A percentile compares a stretch with the other conserved stretches of the same genome.
Conservation (phyloP, 176 grass and related monocot genomes). For the Tillandsia fasciculata region DNA sequence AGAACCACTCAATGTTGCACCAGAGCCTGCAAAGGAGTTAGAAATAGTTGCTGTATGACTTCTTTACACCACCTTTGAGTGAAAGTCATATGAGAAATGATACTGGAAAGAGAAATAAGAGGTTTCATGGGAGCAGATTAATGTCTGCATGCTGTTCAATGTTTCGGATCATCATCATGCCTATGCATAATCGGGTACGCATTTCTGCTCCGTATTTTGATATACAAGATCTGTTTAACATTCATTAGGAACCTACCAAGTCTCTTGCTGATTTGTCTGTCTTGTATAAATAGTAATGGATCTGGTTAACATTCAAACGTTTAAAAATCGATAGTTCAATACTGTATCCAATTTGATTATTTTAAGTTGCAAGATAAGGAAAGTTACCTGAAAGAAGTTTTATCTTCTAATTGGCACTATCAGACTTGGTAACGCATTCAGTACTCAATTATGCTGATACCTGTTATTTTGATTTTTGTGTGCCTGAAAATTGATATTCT, state of each 20-base stretch:
- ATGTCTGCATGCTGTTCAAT: not conserved
- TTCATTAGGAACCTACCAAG: not conserved
- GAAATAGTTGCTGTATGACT: constrained; percentile 7
- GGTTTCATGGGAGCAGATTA: not conserved
- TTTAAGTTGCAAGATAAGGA: not conserved
- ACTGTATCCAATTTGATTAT: not conserved
- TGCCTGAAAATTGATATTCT: not conserved
- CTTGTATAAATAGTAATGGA: not conserved
- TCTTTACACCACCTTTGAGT: constrained; percentile 7
- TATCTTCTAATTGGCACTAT: not conserved
- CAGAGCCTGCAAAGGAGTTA: constrained; percentile 21
- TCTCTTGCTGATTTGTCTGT: not conserved
- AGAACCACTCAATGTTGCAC: constrained; percentile 25
- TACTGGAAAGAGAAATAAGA: not conserved
- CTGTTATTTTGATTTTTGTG: not conserved
- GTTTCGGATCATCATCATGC: not conserved
- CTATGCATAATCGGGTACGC: not conserved
- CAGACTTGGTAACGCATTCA: not conserved
- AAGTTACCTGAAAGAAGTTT: not conserved
- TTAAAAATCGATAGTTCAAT: not conserved
- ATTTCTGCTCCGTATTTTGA: not conserved
- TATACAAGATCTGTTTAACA: not conserved
- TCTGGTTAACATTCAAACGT: not conserved
- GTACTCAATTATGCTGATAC: not conserved
- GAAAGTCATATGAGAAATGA: not conserved